These are phyloP conservation scores for Draba incana DNA, from an alignment of 345 rosid genomes.

Conservation along the genomic window DNA sequence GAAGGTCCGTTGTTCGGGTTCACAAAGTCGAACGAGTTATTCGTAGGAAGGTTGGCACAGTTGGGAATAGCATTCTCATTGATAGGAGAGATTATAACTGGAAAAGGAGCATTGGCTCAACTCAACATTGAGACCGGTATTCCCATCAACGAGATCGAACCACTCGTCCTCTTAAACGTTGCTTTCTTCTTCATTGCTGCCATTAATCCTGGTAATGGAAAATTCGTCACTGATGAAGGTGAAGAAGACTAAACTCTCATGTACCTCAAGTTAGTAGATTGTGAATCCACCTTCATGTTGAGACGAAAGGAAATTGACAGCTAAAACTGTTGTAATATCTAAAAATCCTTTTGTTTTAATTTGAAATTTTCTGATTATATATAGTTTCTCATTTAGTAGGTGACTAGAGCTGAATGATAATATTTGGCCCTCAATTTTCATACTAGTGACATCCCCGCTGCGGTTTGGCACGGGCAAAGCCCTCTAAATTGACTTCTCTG, in stretches of 20 bases:
- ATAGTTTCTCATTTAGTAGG: background rate
- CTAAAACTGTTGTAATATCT: slow-evolving; percentile 35
- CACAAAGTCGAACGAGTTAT: slow-evolving; percentile 89
- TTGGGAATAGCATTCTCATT: slow-evolving; percentile 91
- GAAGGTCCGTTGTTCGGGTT: slow-evolving; percentile 95
- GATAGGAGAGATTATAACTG: slow-evolving; percentile 91
- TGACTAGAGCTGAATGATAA: slow-evolving; percentile 2
- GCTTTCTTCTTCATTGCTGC: slow-evolving; percentile 92
- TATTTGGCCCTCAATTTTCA: background rate
- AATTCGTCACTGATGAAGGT: slow-evolving; percentile 82
- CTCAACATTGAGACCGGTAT: slow-evolving; percentile 96
- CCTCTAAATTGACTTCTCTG: too few relatives aligned
- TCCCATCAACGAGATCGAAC: slow-evolving; percentile 86
- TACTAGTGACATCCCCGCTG: too few relatives aligned
- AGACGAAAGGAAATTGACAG: slow-evolving; percentile 26
- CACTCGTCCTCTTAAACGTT: slow-evolving; percentile 87
- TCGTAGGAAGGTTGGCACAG: slow-evolving; percentile 96
- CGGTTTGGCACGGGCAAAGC: too few relatives aligned
- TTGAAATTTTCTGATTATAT: slow-evolving; percentile 31
- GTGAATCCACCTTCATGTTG: slow-evolving; percentile 35
- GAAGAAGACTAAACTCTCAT: slow-evolving; percentile 40
- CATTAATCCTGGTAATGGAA: slow-evolving; percentile 90
- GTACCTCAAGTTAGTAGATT: slow-evolving; percentile 16
- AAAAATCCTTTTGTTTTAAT: slow-evolving; percentile 32
- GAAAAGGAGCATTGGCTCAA: slow-evolving; percentile 96